phyloP scores from a whole-genome alignment of 2,329 filamentous ascomycete genomes.

The Penicillium thymicola region DNA sequence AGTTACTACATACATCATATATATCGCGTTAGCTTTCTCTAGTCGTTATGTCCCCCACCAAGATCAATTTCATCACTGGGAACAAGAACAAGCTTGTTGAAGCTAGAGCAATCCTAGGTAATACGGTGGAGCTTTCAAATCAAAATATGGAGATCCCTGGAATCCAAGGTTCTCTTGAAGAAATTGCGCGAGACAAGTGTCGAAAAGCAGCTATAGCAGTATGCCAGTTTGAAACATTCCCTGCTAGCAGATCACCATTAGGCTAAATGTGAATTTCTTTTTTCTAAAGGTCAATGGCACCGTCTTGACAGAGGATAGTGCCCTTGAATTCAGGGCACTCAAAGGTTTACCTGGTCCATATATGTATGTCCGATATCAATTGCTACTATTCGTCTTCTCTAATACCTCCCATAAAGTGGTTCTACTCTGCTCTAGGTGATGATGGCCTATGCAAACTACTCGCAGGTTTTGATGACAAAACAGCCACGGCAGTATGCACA shows the following conservation, averaged over 20 bases:
- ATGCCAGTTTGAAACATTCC: not conserved
- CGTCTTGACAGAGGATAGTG: not conserved
- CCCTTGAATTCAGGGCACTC: not conserved
- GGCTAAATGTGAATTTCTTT: not conserved
- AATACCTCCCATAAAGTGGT: not conserved
- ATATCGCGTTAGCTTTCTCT: no score
- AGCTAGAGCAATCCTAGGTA: not conserved
- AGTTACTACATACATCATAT: not conserved
- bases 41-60: not conserved
- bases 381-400: not conserved
- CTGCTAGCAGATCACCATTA: not conserved
- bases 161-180: not conserved
- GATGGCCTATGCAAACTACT: not conserved
- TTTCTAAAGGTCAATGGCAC: not conserved
- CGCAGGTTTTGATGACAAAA: not conserved
- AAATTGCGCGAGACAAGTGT: not conserved
- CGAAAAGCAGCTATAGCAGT: not conserved
- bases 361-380: not conserved
- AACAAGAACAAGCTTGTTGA: not conserved
- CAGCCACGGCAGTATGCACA: not conserved
- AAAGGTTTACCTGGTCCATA: not conserved
- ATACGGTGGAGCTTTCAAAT: not conserved
- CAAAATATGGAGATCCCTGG: not conserved
- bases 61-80: not conserved
- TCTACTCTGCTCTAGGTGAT: not conserved